phyloP scores from a whole-genome alignment of 257 asterid species.

The Eucommia ulmoides region DNA sequence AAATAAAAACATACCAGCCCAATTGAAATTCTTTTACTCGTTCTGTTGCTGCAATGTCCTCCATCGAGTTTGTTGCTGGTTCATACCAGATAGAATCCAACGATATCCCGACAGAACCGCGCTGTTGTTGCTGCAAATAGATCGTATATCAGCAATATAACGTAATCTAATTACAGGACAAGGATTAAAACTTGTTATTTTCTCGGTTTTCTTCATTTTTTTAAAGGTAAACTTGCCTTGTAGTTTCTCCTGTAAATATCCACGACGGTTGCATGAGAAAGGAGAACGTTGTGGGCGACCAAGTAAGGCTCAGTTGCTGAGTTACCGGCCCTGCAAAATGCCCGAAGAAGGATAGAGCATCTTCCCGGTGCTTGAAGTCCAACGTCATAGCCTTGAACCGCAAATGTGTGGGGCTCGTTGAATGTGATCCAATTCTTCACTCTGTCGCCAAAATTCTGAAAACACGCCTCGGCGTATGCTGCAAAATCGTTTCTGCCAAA shows the following conservation, averaged over 20 bases:
- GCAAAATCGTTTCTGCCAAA: conserved; percentile 50
- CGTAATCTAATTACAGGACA: too few species aligned
- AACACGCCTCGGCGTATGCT: conserved; percentile 72
- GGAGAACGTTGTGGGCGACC: conserved; percentile 59
- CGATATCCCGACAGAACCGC: conserved; percentile 58
- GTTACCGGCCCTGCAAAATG: conserved; percentile 61
- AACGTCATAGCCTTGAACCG: conserved; percentile 63
- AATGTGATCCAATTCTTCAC: conserved; percentile 94
- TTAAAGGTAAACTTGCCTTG: conserved; percentile 28
- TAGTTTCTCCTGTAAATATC: conserved; percentile 48
- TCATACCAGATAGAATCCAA: conserved; percentile 69
- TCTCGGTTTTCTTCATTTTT: too few species aligned
- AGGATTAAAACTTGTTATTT: too few species aligned
- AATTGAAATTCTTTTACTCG: conserved; percentile 67
- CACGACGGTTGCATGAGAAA: conserved; percentile 48
- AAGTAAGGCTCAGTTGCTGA: conserved; percentile 75
- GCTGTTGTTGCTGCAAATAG: conserved; percentile 30
- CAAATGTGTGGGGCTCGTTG: conserved; percentile 74
- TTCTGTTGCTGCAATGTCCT: conserved; percentile 44
- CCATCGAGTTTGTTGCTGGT: conserved; percentile 31
- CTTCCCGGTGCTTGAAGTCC: conserved; percentile 74
- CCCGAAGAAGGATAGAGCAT: conserved; percentile 46
- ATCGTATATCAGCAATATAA: too few species aligned
- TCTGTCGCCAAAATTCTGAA: conserved; percentile 63
- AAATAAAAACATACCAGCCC: too few species aligned